A percentile compares a stretch with the other conserved stretches of the same genome.
Evolutionary conservation across 2,329 filamentous ascomycete genomes (phyloP).

Genomic region (Aspergillus chevalieri): DNA sequence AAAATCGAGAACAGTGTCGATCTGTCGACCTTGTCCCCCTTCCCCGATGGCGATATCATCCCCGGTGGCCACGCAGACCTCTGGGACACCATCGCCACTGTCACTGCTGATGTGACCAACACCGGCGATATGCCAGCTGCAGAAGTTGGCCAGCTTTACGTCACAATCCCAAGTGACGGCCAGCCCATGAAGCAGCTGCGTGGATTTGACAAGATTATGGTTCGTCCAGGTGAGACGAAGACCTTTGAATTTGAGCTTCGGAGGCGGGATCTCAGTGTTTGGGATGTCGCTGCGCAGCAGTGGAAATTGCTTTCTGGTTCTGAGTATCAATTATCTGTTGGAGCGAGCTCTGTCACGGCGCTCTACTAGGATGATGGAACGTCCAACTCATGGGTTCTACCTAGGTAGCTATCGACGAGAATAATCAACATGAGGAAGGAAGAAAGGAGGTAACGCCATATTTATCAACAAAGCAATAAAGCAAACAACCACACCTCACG

Average conservation of each 20-base stretch:
- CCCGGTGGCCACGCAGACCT: conserved; percentile 48
- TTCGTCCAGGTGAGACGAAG: conserved; percentile 58
- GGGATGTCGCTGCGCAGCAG: conserved; percentile 67
- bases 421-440: too few relatives aligned
- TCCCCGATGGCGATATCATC: conserved; percentile 41
- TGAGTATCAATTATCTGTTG: not conserved
- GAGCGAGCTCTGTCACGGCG: not conserved
- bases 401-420: too few relatives aligned
- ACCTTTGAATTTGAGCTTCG: conserved; percentile 62
- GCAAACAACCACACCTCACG: too few relatives aligned
- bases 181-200: conserved; percentile 53
- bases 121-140: conserved; percentile 36
- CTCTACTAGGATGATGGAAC: too few relatives aligned
- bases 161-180: conserved; percentile 60
- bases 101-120: conserved; percentile 40
- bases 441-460: too few relatives aligned
- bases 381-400: too few relatives aligned
- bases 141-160: conserved; percentile 52
- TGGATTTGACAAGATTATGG: conserved; percentile 67
- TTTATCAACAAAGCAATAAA: too few relatives aligned
- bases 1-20: conserved; percentile 31
- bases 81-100: conserved; percentile 39
- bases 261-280: conserved; percentile 72
- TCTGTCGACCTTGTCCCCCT: conserved; percentile 25
- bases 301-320: conserved; percentile 57